These are phyloP conservation scores for Cladobotryum mycophilum DNA, from an alignment of 2,329 filamentous ascomycete species.

Conservation along the genomic window DNA sequence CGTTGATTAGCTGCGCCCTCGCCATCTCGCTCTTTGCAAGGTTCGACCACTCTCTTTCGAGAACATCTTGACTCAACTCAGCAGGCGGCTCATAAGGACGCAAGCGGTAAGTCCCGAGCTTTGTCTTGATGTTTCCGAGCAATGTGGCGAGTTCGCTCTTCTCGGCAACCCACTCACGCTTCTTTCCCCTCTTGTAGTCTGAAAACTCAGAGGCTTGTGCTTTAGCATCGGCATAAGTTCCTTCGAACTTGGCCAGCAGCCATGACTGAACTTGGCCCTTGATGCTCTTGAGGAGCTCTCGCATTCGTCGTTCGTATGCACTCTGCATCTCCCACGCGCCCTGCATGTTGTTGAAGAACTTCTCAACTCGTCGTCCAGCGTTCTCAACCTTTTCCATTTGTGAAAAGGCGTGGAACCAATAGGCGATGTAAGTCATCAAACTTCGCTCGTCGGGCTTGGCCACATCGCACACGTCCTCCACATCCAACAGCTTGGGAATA, in stretches of 20 bases:
- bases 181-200: conserved; percentile 83
- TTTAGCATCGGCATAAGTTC: conserved; percentile 90
- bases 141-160: conserved; percentile 92
- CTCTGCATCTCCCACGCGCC: conserved; percentile 99
- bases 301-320: conserved; percentile 87
- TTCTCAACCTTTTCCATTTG: conserved; percentile 99
- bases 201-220: conserved; percentile 75
- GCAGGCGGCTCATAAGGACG: conserved; percentile 84
- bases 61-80: conserved; percentile 72
- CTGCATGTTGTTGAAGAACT: conserved; percentile 98
- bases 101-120: conserved; percentile 88
- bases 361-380: conserved; percentile 90
- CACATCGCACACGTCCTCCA: conserved; percentile 97
- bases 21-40: conserved; percentile 80
- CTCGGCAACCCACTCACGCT: conserved; percentile 94
- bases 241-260: conserved; percentile 76
- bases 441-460: conserved; percentile 92
- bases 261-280: conserved; percentile 66
- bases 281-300: conserved; percentile 70
- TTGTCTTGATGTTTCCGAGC: conserved; percentile 97
- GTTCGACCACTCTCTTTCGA: conserved; percentile 75
- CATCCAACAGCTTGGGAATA: conserved; percentile 90
- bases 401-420: conserved; percentile 99
- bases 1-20: conserved; percentile 90
- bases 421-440: conserved; percentile 99